phyloP scores from a whole-genome alignment of 768 basidiomycete genomes.

The Suillus occidentalis region DNA sequence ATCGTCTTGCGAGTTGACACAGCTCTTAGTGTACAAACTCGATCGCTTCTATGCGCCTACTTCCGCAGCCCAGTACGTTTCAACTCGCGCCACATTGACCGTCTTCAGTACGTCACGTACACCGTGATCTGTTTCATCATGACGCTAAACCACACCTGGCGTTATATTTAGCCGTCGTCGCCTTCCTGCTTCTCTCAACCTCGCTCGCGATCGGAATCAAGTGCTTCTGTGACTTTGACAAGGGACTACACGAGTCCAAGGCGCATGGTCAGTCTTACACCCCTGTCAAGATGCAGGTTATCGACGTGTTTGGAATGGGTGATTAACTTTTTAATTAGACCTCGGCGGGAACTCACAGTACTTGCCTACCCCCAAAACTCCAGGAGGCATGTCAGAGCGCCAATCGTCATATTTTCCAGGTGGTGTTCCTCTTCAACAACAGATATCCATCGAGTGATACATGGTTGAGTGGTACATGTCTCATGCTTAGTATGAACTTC shows the following conservation, averaged over 20 bases:
- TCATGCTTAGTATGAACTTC: constrained; percentile 2
- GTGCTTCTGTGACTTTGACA: constrained; percentile 82
- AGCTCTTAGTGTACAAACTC: constrained; percentile 71
- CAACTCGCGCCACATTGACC: constrained; percentile 80
- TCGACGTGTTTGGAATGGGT: constrained; percentile 32
- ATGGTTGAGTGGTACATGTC: constrained; percentile 54
- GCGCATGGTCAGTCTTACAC: constrained; percentile 61
- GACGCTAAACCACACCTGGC: constrained; percentile 1
- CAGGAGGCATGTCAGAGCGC: constrained; percentile 47
- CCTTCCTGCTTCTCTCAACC: constrained; percentile 71
- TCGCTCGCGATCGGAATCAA: constrained; percentile 76
- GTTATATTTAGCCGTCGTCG: constrained; percentile 57
- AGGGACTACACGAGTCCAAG: constrained; percentile 74
- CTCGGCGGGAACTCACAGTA: constrained; percentile 47
- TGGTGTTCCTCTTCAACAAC: constrained; percentile 55
- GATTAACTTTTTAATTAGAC: constrained; percentile 42
- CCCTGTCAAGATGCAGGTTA: constrained; percentile 28
- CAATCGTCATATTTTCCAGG: constrained; percentile 45
- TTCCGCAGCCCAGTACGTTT: constrained; percentile 53
- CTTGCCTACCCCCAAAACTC: constrained; percentile 38
- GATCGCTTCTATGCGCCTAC: constrained; percentile 74
- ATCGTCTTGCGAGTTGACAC: constrained; percentile 4
- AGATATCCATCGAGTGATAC: constrained; percentile 76
- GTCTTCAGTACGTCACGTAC: constrained; percentile 63
- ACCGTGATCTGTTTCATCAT: not conserved